Evolutionary conservation across 176 grass and related monocot species (phyloP).

Genomic region (Poa pratensis): DNA sequence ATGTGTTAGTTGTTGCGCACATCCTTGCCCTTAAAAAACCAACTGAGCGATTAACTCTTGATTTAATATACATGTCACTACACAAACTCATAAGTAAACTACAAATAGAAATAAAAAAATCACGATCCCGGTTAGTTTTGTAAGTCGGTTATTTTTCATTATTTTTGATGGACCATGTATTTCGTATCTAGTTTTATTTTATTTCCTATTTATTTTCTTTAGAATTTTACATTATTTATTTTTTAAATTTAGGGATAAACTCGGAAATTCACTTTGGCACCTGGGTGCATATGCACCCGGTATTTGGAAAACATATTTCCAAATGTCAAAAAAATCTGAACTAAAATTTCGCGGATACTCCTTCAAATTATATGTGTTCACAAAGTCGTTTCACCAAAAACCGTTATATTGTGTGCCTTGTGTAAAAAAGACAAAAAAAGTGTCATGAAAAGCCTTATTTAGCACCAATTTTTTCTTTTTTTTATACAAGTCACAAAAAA

Average conservation of each 20-base stretch:
- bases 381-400: no score
- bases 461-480: no score
- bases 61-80: not conserved
- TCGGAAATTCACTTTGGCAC: no score
- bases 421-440: no score
- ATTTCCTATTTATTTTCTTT: not conserved
- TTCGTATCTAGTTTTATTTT: not conserved
- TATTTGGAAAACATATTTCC: no score
- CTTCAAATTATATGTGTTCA: no score
- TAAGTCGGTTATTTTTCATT: not conserved
- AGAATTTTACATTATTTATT: not conserved
- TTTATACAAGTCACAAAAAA: no score
- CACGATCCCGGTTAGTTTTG: not conserved
- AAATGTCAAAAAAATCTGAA: no score
- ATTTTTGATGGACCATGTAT: not conserved
- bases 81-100: not conserved
- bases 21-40: not conserved
- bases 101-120: not conserved
- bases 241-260: not conserved
- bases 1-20: not conserved
- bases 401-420: no score
- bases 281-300: no score
- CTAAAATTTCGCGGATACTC: no score
- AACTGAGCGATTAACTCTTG: not conserved
- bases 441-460: no score